Evolutionary conservation across 1,284 basidiomycete genomes (phyloP).

Genomic region (Calocybe gambosa): DNA sequence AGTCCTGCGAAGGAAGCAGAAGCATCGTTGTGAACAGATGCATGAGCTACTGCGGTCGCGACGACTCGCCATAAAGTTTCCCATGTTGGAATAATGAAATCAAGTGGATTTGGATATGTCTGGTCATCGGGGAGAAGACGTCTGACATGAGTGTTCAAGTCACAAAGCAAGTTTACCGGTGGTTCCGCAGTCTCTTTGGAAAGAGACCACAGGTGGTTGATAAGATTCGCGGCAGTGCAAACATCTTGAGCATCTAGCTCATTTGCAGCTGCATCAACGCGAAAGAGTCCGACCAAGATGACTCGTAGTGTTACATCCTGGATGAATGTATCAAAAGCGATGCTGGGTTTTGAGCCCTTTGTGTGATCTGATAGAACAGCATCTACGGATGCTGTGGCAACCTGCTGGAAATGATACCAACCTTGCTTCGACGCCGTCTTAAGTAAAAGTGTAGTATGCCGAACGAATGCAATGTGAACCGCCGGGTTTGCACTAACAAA

Average conservation of each 20-base stretch:
- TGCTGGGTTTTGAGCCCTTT: background rate
- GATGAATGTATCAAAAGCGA: slow-evolving; percentile 33
- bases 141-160: slow-evolving; percentile 24
- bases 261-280: slow-evolving; percentile 23
- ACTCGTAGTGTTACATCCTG: slow-evolving; percentile 38
- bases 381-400: slow-evolving; percentile 27
- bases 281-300: slow-evolving; percentile 36
- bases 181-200: slow-evolving; percentile 29
- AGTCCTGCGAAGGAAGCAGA: slow-evolving; percentile 32
- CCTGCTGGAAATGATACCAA: slow-evolving; percentile 26
- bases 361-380: slow-evolving; percentile 20
- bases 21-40: slow-evolving; percentile 22
- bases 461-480: slow-evolving; percentile 29
- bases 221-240: slow-evolving; percentile 27
- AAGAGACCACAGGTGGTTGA: slow-evolving; percentile 36
- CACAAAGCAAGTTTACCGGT: slow-evolving; percentile 17
- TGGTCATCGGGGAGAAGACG: slow-evolving; percentile 31
- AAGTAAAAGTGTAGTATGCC: slow-evolving; percentile 22
- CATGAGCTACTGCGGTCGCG: slow-evolving; percentile 37
- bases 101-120: slow-evolving; percentile 33
- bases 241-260: slow-evolving; percentile 27
- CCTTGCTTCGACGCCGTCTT: slow-evolving; percentile 19
- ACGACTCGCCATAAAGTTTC: slow-evolving; percentile 60
- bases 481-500: slow-evolving; percentile 28
- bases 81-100: slow-evolving; percentile 50